These are phyloP conservation scores for Tricholoma furcatifolium DNA, from an alignment of 768 basidiomycete species.

Conservation along the genomic window DNA sequence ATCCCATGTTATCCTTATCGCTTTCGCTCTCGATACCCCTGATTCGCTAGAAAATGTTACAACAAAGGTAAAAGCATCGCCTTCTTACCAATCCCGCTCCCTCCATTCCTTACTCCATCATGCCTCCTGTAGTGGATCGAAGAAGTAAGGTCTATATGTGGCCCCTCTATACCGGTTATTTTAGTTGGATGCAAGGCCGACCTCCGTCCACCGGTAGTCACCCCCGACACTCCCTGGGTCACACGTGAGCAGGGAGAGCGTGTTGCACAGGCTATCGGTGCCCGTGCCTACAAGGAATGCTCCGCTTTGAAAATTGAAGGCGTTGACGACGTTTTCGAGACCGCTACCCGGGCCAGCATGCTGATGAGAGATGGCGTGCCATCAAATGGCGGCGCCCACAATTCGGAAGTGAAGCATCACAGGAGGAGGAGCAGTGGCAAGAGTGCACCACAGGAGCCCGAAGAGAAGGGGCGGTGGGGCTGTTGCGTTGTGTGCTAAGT, in stretches of 20 bases:
- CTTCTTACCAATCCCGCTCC: constrained; percentile 1
- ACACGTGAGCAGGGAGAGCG: constrained; percentile 80
- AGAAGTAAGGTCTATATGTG: constrained; percentile 97
- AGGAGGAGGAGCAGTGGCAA: constrained; percentile 55
- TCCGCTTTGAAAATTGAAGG: constrained; percentile 88
- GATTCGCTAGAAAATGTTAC: constrained; percentile 96
- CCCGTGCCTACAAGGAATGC: constrained; percentile 93
- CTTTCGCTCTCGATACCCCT: constrained; percentile 93
- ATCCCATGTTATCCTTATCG: constrained; percentile 98
- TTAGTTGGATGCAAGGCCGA: constrained; percentile 97
- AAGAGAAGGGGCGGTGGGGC: constrained; percentile 54
- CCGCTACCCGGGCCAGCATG: constrained; percentile 95
- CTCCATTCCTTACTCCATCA: constrained; percentile 17
- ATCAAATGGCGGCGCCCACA: constrained; percentile 35
- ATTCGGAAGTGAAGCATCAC: constrained; percentile 44
- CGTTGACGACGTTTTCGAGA: constrained; percentile 97
- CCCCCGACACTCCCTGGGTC: constrained; percentile 51
- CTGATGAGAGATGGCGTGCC: constrained; percentile 86
- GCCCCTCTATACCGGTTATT: constrained; percentile 86
- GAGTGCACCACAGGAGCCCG: constrained; percentile 38
- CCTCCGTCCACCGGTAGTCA: constrained; percentile 61
- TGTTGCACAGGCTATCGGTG: constrained; percentile 82
- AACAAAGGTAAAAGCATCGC: constrained; percentile 62
- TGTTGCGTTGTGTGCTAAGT: constrained; percentile 71
- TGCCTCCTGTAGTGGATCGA: constrained; percentile 81